Percentiles rank a stretch among this genome's conserved stretches.
Conservation (phyloP, 108 stramenopile genomes). For the Discostella stelligeroides region DNA sequence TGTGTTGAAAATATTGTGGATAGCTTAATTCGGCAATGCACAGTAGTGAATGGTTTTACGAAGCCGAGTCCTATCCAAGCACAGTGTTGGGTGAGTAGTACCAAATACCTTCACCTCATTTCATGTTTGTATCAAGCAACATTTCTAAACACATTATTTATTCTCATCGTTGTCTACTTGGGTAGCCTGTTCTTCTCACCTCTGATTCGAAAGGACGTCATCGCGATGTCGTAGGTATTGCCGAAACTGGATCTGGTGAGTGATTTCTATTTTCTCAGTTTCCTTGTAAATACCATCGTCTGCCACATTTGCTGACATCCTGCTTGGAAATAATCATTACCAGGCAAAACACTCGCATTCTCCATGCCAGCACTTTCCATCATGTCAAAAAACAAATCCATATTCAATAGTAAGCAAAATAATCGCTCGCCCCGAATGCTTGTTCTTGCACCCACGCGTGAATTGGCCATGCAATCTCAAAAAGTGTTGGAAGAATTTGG, state of each 20-base stretch:
- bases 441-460: too few species aligned
- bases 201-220: slow-evolving; percentile 44
- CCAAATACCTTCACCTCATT: too few species aligned
- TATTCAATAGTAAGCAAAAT: slow-evolving; percentile 19
- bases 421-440: slow-evolving; percentile 80
- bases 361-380: slow-evolving; percentile 86
- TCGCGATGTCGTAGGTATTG: slow-evolving; percentile 90
- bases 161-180: too few species aligned
- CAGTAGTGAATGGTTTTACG: slow-evolving; percentile 75
- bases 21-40: slow-evolving; percentile 72
- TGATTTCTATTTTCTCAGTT: neutral
- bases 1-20: slow-evolving; percentile 55
- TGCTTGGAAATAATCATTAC: neutral
- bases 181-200: slow-evolving; percentile 55
- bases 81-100: too few species aligned
- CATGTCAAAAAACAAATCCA: slow-evolving; percentile 54
- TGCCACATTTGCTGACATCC: neutral
- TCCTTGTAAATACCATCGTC: too few species aligned
- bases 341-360: slow-evolving; percentile 93
- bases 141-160: too few species aligned
- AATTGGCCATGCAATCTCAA: slow-evolving; percentile 96
- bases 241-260: slow-evolving; percentile 94
- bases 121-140: too few species aligned
- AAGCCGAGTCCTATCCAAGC: slow-evolving; percentile 96
- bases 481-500: slow-evolving; percentile 92